phyloP scores from a whole-genome alignment of 2,329 filamentous ascomycete species.

The Sclerotinia spermophila region DNA sequence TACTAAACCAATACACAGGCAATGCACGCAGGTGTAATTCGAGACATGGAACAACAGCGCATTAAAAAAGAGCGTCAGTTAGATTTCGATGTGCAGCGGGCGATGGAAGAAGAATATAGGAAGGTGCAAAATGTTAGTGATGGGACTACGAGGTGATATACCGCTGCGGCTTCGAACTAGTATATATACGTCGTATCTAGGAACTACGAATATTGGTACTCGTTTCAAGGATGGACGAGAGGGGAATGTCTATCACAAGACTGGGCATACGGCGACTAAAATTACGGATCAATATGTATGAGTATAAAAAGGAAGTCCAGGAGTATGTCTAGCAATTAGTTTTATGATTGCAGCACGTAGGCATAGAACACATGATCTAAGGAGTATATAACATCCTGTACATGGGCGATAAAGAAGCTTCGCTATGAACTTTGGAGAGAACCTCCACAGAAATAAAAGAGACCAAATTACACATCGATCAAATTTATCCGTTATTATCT shows the following conservation, averaged over 20 bases:
- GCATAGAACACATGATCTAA: not conserved
- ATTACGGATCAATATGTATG: not conserved
- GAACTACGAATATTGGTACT: not conserved
- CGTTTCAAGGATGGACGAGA: not conserved
- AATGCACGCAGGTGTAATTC: slow-evolving; percentile 92
- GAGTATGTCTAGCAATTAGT: not conserved
- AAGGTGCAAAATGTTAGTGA: slow-evolving; percentile 77
- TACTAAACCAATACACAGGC: slow-evolving; percentile 50
- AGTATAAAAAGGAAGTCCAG: not conserved
- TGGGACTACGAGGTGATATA: slow-evolving; percentile 27
- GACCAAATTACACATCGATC: not conserved
- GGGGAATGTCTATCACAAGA: not conserved
- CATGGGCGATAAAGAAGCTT: not conserved
- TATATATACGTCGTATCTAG: slow-evolving; percentile 1
- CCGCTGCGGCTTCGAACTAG: not conserved
- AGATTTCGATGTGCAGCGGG: slow-evolving; percentile 89
- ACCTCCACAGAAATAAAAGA: not conserved
- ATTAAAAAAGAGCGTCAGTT: slow-evolving; percentile 86
- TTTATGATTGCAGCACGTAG: not conserved
- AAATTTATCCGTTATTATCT: slow-evolving; percentile 6
- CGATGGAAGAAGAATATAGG: slow-evolving; percentile 83
- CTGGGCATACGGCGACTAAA: not conserved
- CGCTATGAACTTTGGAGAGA: not conserved
- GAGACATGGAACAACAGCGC: slow-evolving; percentile 91
- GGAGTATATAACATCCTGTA: not conserved